Conservation (phyloP, 2,329 filamentous ascomycete genomes). For the Akanthomyces muscarius region DNA sequence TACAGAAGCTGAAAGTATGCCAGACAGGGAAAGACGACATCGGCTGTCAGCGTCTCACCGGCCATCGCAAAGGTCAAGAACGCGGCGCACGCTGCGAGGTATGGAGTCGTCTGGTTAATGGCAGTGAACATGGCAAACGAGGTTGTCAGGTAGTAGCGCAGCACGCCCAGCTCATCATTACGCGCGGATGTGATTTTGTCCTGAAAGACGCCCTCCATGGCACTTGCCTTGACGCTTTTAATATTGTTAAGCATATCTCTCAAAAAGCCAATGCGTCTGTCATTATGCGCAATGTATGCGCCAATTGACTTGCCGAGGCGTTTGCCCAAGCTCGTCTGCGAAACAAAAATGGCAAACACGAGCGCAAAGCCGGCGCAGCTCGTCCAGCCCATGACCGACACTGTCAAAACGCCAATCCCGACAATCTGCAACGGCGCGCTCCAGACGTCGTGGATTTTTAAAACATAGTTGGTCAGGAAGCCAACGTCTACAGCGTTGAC, state of each 20-base stretch:
- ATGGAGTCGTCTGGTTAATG: slow-evolving; percentile 12
- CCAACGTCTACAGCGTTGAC: slow-evolving; percentile 13
- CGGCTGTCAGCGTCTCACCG: background rate
- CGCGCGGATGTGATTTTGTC: background rate
- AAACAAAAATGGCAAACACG: background rate
- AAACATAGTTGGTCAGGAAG: slow-evolving; percentile 14
- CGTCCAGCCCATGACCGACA: slow-evolving; percentile 10
- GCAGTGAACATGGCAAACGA: slow-evolving; percentile 16
- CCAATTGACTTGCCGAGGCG: slow-evolving; percentile 2
- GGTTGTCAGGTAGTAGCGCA: slow-evolving; percentile 6
- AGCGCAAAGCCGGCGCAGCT: slow-evolving; percentile 11
- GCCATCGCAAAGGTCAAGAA: slow-evolving; percentile 10
- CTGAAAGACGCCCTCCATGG: slow-evolving; percentile 13
- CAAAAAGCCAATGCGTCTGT: background rate
- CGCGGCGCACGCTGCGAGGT: slow-evolving; percentile 9
- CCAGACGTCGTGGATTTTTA: slow-evolving; percentile 16
- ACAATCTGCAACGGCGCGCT: slow-evolving; percentile 15
- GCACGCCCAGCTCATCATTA: background rate
- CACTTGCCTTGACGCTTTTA: slow-evolving; percentile 11
- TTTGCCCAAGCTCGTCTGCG: slow-evolving; percentile 5
- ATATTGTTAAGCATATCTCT: slow-evolving; percentile 15
- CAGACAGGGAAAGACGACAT: slow-evolving; percentile 7
- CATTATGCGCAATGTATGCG: slow-evolving; percentile 9
- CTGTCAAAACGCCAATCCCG: background rate
- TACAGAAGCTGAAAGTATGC: slow-evolving; percentile 11